These are phyloP conservation scores for Lepiota brunneoincarnata DNA, from an alignment of 768 basidiomycete species.

Conservation along the genomic window DNA sequence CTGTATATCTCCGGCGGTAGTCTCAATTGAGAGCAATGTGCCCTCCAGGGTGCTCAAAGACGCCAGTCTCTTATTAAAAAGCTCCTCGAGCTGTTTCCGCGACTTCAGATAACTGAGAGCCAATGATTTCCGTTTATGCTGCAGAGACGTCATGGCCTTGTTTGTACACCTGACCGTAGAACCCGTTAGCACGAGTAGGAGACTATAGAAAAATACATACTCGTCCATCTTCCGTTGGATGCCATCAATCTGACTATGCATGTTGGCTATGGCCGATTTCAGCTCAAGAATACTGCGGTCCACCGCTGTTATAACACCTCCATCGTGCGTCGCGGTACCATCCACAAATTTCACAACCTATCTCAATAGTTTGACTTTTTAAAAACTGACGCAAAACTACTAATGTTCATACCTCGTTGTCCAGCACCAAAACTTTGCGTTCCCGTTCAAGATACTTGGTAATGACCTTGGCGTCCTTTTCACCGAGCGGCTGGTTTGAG, in stretches of 20 bases:
- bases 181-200: not conserved
- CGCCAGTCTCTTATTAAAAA: constrained; percentile 70
- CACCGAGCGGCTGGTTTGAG: constrained; percentile 39
- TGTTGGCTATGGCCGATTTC: constrained; percentile 61
- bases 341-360: constrained; percentile 84
- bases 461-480: constrained; percentile 65
- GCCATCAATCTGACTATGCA: constrained; percentile 66
- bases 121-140: constrained; percentile 65
- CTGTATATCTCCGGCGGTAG: constrained; percentile 86
- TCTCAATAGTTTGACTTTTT: not conserved
- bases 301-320: constrained; percentile 64
- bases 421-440: constrained; percentile 54
- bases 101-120: constrained; percentile 79
- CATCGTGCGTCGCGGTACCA: constrained; percentile 27
- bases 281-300: constrained; percentile 84
- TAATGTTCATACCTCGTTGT: constrained; percentile 56
- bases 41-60: constrained; percentile 73
- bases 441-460: constrained; percentile 82
- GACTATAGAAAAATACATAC: constrained; percentile 38
- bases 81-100: constrained; percentile 77
- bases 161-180: constrained; percentile 52
- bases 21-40: constrained; percentile 80
- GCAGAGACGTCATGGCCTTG: constrained; percentile 64
- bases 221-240: constrained; percentile 71
- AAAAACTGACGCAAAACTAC: not conserved